A percentile compares a stretch with the other conserved stretches of the same genome.
phyloP scores from a whole-genome alignment of 179 eudicot species.

The Beta corolliflora region DNA sequence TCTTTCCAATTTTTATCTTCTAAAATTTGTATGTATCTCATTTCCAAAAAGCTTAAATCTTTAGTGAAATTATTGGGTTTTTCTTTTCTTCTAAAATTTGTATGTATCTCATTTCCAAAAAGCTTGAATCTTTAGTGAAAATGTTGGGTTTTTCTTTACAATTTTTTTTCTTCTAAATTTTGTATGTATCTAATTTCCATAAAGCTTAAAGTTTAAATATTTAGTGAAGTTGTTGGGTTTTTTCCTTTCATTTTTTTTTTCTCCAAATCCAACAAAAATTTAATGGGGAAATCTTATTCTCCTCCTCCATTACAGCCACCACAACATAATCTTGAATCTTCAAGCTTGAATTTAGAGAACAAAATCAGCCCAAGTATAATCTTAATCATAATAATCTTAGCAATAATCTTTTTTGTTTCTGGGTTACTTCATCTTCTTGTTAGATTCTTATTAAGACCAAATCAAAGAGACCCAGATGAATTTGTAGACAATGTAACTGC shows the following conservation, averaged over 20 bases:
- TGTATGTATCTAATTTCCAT: too few relatives aligned
- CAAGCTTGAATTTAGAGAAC: constrained; percentile 40
- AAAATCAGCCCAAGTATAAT: constrained; percentile 76
- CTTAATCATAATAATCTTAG: constrained; percentile 67
- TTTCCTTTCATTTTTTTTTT: constrained; percentile 6
- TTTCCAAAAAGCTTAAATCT: too few relatives aligned
- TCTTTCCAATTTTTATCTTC: too few relatives aligned
- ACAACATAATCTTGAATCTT: constrained; percentile 17
- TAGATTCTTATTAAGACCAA: constrained; percentile 52
- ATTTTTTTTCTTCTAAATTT: too few relatives aligned
- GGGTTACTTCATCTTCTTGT: constrained; percentile 79
- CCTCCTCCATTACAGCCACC: constrained; percentile 34
- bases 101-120: too few relatives aligned
- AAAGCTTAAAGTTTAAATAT: too few relatives aligned
- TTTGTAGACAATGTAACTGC: constrained; percentile 51
- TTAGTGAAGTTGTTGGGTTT: neutral
- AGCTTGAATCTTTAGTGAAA: too few relatives aligned
- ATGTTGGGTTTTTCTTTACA: too few relatives aligned
- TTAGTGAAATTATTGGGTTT: too few relatives aligned
- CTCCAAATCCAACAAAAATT: constrained; percentile 22
- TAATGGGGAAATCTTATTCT: constrained; percentile 33
- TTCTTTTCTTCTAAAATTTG: too few relatives aligned
- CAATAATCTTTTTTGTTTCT: constrained; percentile 71
- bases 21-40: too few relatives aligned
- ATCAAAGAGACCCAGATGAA: constrained; percentile 55